A percentile compares a stretch with the other conserved stretches of the same genome.
Evolutionary conservation across 805 yeast species (phyloP).

Genomic region (Candida broadrunensis): DNA sequence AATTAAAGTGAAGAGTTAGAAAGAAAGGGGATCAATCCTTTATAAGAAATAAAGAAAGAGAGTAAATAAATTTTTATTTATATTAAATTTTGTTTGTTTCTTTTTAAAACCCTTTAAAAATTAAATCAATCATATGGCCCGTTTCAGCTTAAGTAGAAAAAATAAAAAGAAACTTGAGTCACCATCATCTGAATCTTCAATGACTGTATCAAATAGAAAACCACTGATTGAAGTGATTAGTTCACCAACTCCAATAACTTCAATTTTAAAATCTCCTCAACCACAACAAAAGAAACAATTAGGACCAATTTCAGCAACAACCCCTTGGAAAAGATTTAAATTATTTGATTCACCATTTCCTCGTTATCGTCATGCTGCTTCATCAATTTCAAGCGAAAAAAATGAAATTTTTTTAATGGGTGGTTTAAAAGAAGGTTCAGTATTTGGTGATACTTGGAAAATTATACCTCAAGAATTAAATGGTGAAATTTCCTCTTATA

Average conservation of each 20-base stretch:
- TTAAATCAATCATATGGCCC: slow-evolving; percentile 53
- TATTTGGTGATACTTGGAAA: slow-evolving; percentile 95
- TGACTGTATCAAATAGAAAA: background rate
- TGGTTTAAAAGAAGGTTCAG: slow-evolving; percentile 88
- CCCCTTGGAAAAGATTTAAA: slow-evolving; percentile 70
- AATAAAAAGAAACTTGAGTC: slow-evolving; percentile 21
- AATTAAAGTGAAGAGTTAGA: too few relatives aligned
- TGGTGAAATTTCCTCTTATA: slow-evolving; percentile 19
- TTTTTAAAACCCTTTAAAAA: too few relatives aligned
- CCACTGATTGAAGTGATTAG: background rate
- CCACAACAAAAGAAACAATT: slow-evolving; percentile 2
- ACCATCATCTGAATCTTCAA: background rate
- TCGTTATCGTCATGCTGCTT: slow-evolving; percentile 89
- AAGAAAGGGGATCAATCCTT: too few relatives aligned
- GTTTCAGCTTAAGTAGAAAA: slow-evolving; percentile 56
- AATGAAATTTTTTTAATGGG: slow-evolving; percentile 90
- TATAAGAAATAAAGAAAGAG: too few relatives aligned
- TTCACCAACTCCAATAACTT: background rate
- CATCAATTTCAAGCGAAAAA: slow-evolving; percentile 69
- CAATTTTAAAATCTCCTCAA: slow-evolving; percentile 1
- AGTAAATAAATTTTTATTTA: too few relatives aligned
- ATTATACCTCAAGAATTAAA: slow-evolving; percentile 46
- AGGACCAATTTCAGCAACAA: slow-evolving; percentile 11
- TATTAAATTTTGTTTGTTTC: too few relatives aligned
- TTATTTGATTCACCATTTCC: slow-evolving; percentile 84